phyloP scores from a whole-genome alignment of 345 rosid genomes.

The Gossypium mustelinum region DNA sequence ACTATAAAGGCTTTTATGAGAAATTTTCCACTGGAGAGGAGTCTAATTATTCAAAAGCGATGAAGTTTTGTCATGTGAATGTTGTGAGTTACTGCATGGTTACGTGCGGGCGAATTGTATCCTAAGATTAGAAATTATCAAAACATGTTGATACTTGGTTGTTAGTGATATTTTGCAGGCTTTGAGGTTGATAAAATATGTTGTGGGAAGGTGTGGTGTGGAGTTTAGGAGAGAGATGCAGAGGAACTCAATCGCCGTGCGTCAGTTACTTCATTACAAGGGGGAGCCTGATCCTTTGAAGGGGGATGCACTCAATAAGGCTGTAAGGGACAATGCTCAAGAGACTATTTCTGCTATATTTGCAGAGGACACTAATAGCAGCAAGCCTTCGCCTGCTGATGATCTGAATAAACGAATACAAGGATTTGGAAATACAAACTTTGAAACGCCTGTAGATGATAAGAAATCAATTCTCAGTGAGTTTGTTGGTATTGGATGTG shows the following conservation, averaged over 20 bases:
- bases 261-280: slow-evolving; percentile 79
- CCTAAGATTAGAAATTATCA: background rate
- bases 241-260: slow-evolving; percentile 72
- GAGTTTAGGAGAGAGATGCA: slow-evolving; percentile 98
- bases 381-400: slow-evolving; percentile 55
- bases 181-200: slow-evolving; percentile 71
- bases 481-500: slow-evolving; percentile 92
- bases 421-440: slow-evolving; percentile 94
- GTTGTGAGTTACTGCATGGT: background rate
- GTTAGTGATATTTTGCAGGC: slow-evolving; percentile 27
- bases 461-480: slow-evolving; percentile 85
- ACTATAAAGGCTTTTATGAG: too few relatives aligned
- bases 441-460: slow-evolving; percentile 67
- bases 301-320: slow-evolving; percentile 93
- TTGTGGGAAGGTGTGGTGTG: slow-evolving; percentile 76
- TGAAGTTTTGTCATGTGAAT: background rate
- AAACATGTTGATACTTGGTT: background rate
- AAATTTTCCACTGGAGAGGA: too few relatives aligned
- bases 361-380: slow-evolving; percentile 52
- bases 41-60: background rate
- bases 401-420: slow-evolving; percentile 67
- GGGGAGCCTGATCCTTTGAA: slow-evolving; percentile 83
- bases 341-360: slow-evolving; percentile 80
- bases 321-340: slow-evolving; percentile 84
- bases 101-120: background rate